phyloP scores from a whole-genome alignment of 225 moss, liverwort and hornwort species.

The Sphagnum contortum region DNA sequence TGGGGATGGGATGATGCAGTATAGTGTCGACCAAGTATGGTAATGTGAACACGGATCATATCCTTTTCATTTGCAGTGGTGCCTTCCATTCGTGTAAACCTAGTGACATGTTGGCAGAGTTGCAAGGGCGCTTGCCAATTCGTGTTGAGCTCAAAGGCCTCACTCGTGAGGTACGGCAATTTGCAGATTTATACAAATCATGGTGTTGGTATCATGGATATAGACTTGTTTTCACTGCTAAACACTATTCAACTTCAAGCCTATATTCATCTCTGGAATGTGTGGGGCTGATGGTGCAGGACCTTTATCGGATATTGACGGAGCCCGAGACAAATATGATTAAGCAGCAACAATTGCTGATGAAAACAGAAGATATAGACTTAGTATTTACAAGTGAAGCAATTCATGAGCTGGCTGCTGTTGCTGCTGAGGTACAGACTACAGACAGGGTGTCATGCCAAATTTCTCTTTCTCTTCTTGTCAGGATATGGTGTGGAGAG shows the following conservation, averaged over 20 bases:
- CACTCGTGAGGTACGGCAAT: slow-evolving; percentile 51
- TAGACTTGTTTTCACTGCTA: no score
- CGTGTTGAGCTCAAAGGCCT: slow-evolving; percentile 81
- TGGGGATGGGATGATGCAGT: slow-evolving; percentile 30
- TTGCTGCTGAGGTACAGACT: slow-evolving; percentile 65
- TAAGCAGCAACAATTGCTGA: slow-evolving; percentile 78
- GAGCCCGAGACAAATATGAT: slow-evolving; percentile 96
- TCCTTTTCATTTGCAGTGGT: slow-evolving; percentile 92
- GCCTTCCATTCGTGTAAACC: slow-evolving; percentile 93
- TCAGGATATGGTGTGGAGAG: no score
- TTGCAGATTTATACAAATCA: background rate
- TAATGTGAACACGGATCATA: slow-evolving; percentile 85
- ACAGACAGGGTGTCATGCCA: no score
- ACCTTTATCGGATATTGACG: slow-evolving; percentile 84
- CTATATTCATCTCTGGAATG: background rate
- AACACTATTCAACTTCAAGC: no score
- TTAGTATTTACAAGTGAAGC: slow-evolving; percentile 80
- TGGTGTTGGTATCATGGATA: no score
- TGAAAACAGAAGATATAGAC: slow-evolving; percentile 83
- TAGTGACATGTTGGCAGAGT: slow-evolving; percentile 90
- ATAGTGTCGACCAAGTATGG: slow-evolving; percentile 85
- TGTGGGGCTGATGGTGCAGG: slow-evolving; percentile 28
- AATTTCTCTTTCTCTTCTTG: no score
- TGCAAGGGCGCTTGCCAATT: slow-evolving; percentile 84
- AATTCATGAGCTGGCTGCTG: slow-evolving; percentile 70